Evolutionary conservation across 2,329 filamentous ascomycete genomes (phyloP), one percentile per base, ranked within the genome.

Genomic region (Sporothrix brasiliensis): DNA sequence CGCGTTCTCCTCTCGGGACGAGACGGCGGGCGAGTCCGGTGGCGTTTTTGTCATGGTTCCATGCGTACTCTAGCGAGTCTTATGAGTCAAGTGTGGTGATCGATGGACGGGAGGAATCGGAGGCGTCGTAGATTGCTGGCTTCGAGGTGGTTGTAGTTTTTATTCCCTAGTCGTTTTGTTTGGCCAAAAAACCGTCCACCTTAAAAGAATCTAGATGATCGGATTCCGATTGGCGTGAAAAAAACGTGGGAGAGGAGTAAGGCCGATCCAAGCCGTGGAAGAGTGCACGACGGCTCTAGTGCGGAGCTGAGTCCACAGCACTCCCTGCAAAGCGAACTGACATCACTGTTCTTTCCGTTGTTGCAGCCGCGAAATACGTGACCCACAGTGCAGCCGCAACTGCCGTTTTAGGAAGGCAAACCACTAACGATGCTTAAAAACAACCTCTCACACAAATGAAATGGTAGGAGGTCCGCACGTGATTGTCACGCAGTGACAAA

Each of bases 11-110:
- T 75, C 74, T 13, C 67, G 65, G 2, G 58, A 65, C 60, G 68
- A 47, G 10, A 52, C n/a, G 16, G 30, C 54, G 2, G 70, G 34
- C 21, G 67, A 69, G 24, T 71, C 72, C 1, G 60, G 70, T 14
- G 71, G 70, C 30, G 72, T 67, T 34, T 58, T 54, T 3, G 61
- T 52, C 71, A 74, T 74, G 27, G 44, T 71, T 50, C 71, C 69
- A 72, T 68, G 39, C n/a, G 66, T 13, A 39, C 34, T 61, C 30
- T 1, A 11, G 54, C 19, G 30, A 60, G 54, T 21, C 54, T 61
- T 5, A 30, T 19, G 10, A 11, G 39, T n/a, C 10, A 6, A 10
- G 34, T 21, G 30, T 44, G 41, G n/a, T 63, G 41, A 5, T 16
- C 47, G 47, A 34, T 50, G 24, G 14, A 24, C 6, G 47, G 27